phyloP scores from a whole-genome alignment of 495 filamentous ascomycete species.

The Aspergillus heteromorphus region DNA sequence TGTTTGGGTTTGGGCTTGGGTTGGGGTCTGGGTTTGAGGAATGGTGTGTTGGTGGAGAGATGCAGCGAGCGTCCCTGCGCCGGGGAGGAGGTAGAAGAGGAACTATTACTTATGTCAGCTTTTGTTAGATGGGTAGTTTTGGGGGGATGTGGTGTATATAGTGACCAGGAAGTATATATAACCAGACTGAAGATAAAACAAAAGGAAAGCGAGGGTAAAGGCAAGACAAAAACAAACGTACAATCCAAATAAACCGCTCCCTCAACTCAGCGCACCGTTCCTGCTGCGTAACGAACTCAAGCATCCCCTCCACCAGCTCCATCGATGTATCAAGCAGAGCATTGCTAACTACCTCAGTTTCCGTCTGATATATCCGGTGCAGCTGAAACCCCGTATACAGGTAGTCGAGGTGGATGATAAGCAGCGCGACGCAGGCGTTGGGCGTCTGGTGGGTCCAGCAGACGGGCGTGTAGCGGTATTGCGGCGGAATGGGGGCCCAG shows the following conservation, averaged over 20 bases:
- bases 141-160: no score
- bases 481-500: background rate
- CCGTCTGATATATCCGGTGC: background rate
- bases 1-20: no score
- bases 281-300: background rate
- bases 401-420: background rate
- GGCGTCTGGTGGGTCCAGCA: background rate
- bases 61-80: slow-evolving; percentile 3
- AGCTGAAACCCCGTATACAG: slow-evolving; percentile 3
- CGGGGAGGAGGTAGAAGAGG: slow-evolving; percentile 5
- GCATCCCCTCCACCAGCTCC: background rate
- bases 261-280: background rate
- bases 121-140: no score
- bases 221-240: no score
- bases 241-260: background rate
- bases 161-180: background rate
- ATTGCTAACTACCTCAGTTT: background rate
- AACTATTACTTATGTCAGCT: no score
- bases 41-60: background rate
- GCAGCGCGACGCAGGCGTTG: background rate
- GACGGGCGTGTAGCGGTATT: background rate
- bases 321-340: slow-evolving; percentile 1
- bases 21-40: no score
- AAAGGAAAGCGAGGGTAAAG: no score
- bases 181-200: background rate